Evolutionary conservation across 1,284 basidiomycete genomes (phyloP).

Genomic region (Apiotrichum mycotoxinovorans): DNA sequence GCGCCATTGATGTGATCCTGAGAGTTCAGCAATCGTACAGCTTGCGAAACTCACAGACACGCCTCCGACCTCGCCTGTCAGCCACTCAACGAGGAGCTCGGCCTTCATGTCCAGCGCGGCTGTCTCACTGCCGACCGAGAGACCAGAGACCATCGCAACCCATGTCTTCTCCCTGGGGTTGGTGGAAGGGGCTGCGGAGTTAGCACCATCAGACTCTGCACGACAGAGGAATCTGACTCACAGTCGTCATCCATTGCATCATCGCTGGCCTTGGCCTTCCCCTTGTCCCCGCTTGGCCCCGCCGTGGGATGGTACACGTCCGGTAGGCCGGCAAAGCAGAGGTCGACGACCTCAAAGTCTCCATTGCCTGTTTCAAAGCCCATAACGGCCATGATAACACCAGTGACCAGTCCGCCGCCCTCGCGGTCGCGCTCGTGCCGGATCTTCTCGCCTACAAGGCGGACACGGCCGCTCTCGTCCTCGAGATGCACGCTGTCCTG

Average conservation of each 20-base stretch:
- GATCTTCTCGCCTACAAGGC: constrained; percentile 69
- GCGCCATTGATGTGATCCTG: constrained; percentile 63
- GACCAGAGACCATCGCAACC: constrained; percentile 79
- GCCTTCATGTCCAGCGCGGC: constrained; percentile 65
- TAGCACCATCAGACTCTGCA: no score
- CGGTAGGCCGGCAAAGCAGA: constrained; percentile 78
- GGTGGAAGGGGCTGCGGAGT: constrained; percentile 7
- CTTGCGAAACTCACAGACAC: constrained; percentile 51
- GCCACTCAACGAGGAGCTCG: constrained; percentile 79
- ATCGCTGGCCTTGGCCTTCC: constrained; percentile 44
- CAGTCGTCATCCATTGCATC: constrained; percentile 29
- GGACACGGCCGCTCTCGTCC: constrained; percentile 89
- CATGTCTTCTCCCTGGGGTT: constrained; percentile 57
- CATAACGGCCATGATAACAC: constrained; percentile 82
- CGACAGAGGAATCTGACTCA: not conserved
- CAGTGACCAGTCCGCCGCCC: constrained; percentile 67
- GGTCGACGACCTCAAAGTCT: constrained; percentile 91
- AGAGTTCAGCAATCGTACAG: not conserved
- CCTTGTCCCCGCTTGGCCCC: constrained; percentile 28
- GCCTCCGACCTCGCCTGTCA: constrained; percentile 77
- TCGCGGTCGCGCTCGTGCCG: constrained; percentile 50
- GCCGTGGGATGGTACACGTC: constrained; percentile 53
- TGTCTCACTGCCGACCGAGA: constrained; percentile 61
- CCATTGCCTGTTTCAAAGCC: constrained; percentile 84
- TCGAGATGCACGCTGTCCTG: constrained; percentile 85